Conservation (phyloP, 2,329 filamentous ascomycete genomes). For the Grosmannia serpens region DNA sequence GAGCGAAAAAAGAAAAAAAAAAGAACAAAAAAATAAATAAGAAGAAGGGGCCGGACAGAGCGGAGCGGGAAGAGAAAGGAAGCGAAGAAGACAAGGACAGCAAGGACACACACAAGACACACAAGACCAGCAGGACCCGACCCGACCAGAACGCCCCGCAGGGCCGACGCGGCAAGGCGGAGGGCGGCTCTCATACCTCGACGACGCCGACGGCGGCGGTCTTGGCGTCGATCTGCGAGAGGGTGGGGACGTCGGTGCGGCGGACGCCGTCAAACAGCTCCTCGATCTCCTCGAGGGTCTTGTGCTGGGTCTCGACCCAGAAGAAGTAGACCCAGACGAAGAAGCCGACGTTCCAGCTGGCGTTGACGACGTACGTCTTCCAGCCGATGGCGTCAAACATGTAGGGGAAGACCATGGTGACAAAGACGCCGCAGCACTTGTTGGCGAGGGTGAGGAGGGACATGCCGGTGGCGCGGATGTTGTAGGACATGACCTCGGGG, state of each 20-base stretch:
- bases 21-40: not conserved
- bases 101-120: no score
- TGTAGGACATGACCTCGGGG: slow-evolving; percentile 26
- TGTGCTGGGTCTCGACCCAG: slow-evolving; percentile 31
- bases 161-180: no score
- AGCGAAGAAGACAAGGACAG: no score
- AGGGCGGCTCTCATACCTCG: not conserved
- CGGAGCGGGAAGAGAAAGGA: no score
- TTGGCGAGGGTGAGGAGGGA: slow-evolving; percentile 30
- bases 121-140: no score
- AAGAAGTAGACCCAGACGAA: slow-evolving; percentile 32
- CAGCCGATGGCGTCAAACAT: slow-evolving; percentile 34
- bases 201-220: not conserved
- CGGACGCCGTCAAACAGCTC: slow-evolving; percentile 28
- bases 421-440: slow-evolving; percentile 32
- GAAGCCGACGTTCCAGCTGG: slow-evolving; percentile 27
- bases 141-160: no score
- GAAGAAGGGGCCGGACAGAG: no score
- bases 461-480: slow-evolving; percentile 28
- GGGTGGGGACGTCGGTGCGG: slow-evolving; percentile 23
- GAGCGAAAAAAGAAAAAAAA: not conserved
- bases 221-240: not conserved
- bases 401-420: slow-evolving; percentile 31
- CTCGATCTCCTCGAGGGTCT: slow-evolving; percentile 24
- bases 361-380: slow-evolving; percentile 38